A percentile compares a stretch with the other conserved stretches of the same genome.
Evolutionary conservation across 352 stramenopile genomes (phyloP).

Genomic region (Phytophthora ramorum): DNA sequence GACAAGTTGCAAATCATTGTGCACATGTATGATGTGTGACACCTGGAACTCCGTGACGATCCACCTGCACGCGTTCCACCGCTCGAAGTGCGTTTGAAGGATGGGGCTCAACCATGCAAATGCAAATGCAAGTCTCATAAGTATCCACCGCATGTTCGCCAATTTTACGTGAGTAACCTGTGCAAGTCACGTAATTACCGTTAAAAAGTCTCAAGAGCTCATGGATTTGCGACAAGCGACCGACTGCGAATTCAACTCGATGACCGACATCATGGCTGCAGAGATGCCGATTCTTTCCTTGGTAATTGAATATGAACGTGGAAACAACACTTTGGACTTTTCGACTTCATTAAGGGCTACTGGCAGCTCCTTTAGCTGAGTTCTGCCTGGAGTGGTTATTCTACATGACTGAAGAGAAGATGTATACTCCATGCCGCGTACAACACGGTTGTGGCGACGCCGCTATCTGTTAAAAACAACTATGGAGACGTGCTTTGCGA

Average conservation of each 20-base stretch:
- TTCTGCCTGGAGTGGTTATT: slow-evolving; percentile 25
- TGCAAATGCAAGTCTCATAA: too few species aligned
- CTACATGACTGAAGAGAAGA: slow-evolving; percentile 30
- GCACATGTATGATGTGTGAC: too few species aligned
- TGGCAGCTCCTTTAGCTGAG: slow-evolving; percentile 8
- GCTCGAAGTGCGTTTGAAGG: too few species aligned
- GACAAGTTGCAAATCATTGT: too few species aligned
- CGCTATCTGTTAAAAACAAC: neutral
- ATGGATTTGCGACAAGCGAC: slow-evolving; percentile 5
- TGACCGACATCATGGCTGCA: slow-evolving; percentile 14
- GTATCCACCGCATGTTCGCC: too few species aligned
- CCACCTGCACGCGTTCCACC: too few species aligned
- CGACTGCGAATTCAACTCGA: slow-evolving; percentile 5
- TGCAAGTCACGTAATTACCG: too few species aligned
- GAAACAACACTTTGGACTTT: slow-evolving; percentile 15
- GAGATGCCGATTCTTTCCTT: slow-evolving; percentile 17
- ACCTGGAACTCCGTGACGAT: too few species aligned
- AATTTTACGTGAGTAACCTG: too few species aligned
- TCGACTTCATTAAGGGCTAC: slow-evolving; percentile 13
- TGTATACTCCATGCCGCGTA: slow-evolving; percentile 25
- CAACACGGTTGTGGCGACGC: slow-evolving; percentile 18
- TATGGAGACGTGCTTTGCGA: too few species aligned
- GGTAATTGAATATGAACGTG: slow-evolving; percentile 16
- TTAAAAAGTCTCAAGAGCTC: slow-evolving; percentile 2
- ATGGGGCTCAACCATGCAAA: too few species aligned